Evolutionary conservation across 2,329 filamentous ascomycete genomes (phyloP), one percentile per base, ranked within the genome.

Genomic region (Alternaria sp.): DNA sequence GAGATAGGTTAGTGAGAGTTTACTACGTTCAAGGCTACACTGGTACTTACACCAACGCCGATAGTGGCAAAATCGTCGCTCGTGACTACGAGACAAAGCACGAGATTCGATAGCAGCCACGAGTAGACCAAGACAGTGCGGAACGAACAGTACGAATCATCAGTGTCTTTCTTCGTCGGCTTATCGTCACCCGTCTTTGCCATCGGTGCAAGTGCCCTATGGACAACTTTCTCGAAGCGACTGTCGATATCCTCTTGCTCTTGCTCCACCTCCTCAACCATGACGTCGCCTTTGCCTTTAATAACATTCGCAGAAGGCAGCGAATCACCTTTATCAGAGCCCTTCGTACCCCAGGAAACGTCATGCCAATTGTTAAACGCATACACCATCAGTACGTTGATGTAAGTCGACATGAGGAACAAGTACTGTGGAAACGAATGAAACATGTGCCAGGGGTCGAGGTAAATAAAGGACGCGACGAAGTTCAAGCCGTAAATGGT

Each of bases 321-420:
- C 28, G 92, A 91, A 76, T 98, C 95, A 34, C 90, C 88, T 82
- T 96, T 97, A 82, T 99, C 95, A 5, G 95, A 91, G 75, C 95
- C 95, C 85, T 99, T 99, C 81, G 95, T 99, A 86, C 95, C 95
- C 95, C 95, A 99, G n/a, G 94, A 97, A 54, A 99, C 95, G 82
- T 99, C 95, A 81, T 99, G 95, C 95, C 94, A 98, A 83, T 99
- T 98, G 88, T 93, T 96, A 86, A 97, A 99, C 58, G 95, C 93
- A 80, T 98, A 98, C 53, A 99, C 93, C 86, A 96, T 98, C 74
- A 99, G 90, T 68, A 99, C 95, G 84, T 99, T 99, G 88, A 97
- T 94, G 82, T 97, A 98, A 14, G 93, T 96, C 14, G 93, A 96
- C 86, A 95, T 95, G 75, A 97, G 87, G 57, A 97, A 81, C 71